These are phyloP conservation scores for Saccharum hybrid DNA, from an alignment of 202 grass and related monocot genomes.

Conservation along the genomic window DNA sequence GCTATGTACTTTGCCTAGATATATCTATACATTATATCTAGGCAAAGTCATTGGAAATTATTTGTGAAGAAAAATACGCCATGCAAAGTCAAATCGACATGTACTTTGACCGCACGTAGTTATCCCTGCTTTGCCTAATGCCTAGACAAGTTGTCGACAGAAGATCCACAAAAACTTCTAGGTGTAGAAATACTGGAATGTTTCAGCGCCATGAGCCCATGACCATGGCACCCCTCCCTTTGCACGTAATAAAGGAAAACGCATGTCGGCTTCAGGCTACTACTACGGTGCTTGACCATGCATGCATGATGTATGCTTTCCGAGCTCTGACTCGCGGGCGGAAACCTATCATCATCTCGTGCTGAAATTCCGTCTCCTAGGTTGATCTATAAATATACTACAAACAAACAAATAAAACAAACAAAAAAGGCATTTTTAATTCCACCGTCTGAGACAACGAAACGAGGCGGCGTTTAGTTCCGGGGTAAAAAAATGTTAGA, in stretches of 20 bases:
- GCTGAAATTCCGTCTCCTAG: background rate
- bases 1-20: too few species aligned
- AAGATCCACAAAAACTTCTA: background rate
- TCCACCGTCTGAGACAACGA: slow-evolving; percentile 25
- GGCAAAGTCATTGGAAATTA: too few species aligned
- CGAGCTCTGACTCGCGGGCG: background rate
- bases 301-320: too few species aligned
- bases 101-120: background rate
- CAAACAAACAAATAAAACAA: background rate
- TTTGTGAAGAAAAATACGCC: background rate
- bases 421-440: background rate
- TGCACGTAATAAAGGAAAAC: background rate
- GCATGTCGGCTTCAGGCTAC: too few species aligned
- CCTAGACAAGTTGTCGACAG: background rate
- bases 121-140: background rate
- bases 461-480: background rate
- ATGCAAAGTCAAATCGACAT: background rate
- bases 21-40: too few species aligned
- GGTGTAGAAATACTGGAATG: background rate
- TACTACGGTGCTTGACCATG: too few species aligned
- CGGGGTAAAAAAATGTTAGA: too few species aligned
- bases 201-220: background rate
- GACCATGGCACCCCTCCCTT: background rate
- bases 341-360: background rate
- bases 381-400: background rate